Evolutionary conservation across 306 rosid genomes (phyloP).

Genomic region (Fragaria vesca): DNA sequence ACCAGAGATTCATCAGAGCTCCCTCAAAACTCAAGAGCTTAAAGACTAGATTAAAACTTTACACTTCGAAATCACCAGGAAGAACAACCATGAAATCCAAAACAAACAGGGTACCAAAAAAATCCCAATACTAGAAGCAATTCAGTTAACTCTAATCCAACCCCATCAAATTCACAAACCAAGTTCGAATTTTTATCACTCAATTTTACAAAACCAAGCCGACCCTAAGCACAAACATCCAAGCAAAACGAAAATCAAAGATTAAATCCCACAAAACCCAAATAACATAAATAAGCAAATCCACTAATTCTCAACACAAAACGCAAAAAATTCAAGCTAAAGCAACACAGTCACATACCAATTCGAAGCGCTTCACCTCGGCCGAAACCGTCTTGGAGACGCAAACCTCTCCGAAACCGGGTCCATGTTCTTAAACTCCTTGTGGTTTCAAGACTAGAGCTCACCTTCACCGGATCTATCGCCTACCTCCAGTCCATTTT

Average conservation of each 20-base stretch:
- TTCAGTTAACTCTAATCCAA: background rate
- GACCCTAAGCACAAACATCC: background rate
- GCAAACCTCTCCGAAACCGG: slow-evolving; percentile 54
- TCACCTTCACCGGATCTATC: too few species aligned
- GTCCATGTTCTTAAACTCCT: too few species aligned
- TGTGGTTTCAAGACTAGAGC: too few species aligned
- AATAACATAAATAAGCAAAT: background rate
- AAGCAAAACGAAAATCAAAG: background rate
- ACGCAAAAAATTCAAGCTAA: background rate
- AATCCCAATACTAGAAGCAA: background rate
- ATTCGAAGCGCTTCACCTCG: slow-evolving; percentile 29
- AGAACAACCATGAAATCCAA: background rate
- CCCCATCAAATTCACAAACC: background rate
- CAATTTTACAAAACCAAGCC: background rate
- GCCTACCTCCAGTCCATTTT: too few species aligned
- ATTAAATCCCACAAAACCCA: background rate
- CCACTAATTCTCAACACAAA: background rate
- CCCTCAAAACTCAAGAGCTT: too few species aligned
- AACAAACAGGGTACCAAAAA: background rate
- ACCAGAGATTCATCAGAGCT: too few species aligned
- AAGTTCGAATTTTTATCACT: background rate
- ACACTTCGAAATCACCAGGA: background rate
- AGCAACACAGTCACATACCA: slow-evolving; percentile 10
- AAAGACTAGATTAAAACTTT: background rate
- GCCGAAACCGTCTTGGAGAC: slow-evolving; percentile 20